Evolutionary conservation across 345 rosid species (phyloP).

Genomic region (Reutealis trisperma): DNA sequence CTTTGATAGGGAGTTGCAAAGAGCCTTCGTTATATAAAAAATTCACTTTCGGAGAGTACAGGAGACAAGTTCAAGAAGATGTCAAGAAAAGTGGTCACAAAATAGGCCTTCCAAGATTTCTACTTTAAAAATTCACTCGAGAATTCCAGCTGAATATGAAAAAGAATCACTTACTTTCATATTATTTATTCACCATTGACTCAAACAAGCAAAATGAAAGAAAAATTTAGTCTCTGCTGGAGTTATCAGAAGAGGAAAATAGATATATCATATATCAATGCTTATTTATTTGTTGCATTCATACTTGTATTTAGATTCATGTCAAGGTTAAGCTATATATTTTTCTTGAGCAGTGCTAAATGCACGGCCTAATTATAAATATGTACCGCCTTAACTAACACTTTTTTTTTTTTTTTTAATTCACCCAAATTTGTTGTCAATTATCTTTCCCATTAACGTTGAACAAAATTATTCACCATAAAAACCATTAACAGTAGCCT

Average conservation of each 20-base stretch:
- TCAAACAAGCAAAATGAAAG: not conserved
- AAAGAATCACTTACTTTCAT: not conserved
- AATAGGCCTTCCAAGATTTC: slow-evolving; percentile 64
- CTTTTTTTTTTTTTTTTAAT: no score
- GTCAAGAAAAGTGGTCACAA: slow-evolving; percentile 56
- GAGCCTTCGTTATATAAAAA: slow-evolving; percentile 53
- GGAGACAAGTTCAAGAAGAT: slow-evolving; percentile 60
- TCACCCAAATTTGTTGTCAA: no score
- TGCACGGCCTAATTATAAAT: no score
- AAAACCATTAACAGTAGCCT: no score
- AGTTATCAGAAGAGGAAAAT: not conserved
- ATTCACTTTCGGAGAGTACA: slow-evolving; percentile 64
- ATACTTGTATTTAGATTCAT: not conserved
- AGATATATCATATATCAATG: not conserved
- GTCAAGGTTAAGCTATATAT: no score
- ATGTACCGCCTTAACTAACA: no score
- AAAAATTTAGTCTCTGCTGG: no score
- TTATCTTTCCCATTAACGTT: no score
- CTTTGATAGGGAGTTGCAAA: slow-evolving; percentile 50
- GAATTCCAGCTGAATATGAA: not conserved
- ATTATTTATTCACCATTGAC: not conserved
- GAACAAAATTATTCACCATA: no score
- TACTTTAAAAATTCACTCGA: no score
- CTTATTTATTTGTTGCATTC: not conserved
- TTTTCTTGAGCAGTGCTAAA: no score